Evolutionary conservation across 768 basidiomycete genomes (phyloP), one percentile per base, ranked within the genome.

Genomic region (Galerina sulciceps): DNA sequence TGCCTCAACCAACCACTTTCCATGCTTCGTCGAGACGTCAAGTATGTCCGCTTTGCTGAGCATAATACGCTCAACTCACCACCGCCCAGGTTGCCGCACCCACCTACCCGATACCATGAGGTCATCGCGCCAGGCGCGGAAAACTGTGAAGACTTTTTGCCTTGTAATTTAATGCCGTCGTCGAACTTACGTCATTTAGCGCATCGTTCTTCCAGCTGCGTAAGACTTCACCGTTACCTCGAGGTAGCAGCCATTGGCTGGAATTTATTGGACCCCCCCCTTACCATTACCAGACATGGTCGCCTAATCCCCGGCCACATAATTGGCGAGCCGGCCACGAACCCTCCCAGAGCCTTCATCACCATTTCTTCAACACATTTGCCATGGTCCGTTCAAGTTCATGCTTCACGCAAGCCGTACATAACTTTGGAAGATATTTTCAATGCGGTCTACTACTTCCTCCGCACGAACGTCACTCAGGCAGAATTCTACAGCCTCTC

Each of bases 401-500:
- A 64, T 26, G 66, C 75, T 1, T 65, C 64, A 5, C 65, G 58
- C 34, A 62, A 67, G 4, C 6, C 60, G 1, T 73, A 67, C 43
- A 71, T 78, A 48, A 72, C 74, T 0, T 65, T 77, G 49, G 67
- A 70, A 26, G 82, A 85, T 51, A 72, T 73, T 9, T 63, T 72
- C 10, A 67, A 71, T 31, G 61, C 61, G 4, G 43, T 71, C 4
- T 71, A 68, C 51, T 61, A 54, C 43, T 50, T 63, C 0, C 57
- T 68, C 3, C 64, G 60, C 22, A 58, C 36, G 26, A 64, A 61
- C 60, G 59, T 61, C 42, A 72, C 76, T 9, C 53, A 68, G 1
- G 47, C 65, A 18, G 87, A 88, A 65, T 84, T 78, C 68, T 55
- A 64, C 2, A 65, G 80, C 26, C 26, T 26, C 0, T 74, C 72